Evolutionary conservation across 208 protist species (phyloP), one percentile per base, ranked within the genome.

Genomic region (Phytomonas serpens): DNA sequence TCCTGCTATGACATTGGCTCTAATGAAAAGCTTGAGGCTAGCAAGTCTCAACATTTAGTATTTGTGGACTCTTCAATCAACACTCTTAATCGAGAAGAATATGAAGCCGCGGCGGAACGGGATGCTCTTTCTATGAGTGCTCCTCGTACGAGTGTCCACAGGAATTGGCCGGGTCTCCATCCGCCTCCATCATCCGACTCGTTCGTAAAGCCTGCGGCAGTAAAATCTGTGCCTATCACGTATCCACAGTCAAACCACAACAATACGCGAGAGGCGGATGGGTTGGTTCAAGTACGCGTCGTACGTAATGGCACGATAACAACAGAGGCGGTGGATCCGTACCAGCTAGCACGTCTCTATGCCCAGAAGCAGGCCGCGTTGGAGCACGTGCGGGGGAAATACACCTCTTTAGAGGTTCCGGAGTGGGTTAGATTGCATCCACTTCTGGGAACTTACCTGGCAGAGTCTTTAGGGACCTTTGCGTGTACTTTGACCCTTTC

Each of bases 351-450:
- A 3, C 81, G 75, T 30, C 77, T 95, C 29, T 88, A 89, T 74
- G 85, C 79, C 11, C 85, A 87, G 71, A 77, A 88, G 75, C 79
- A 86, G 42, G 90, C 87, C 3, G 87, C 90, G 9, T 84, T 93
- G 34, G 72, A 75, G 36, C 74, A 75, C 33, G 71, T 92, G 52
- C 81, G 77, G 31, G 79, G 78, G 23, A 75, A 84, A 40, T 88
- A 88, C 72, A 84, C 92, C 67, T 86, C 90, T 62, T 67, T 95
- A 4, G 75, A 82, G 10, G 86, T 93, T 34, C 90, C 90, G 30
- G 85, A 92, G 65, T 95, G 90, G 90, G 87, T 95, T 34, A 82
- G 77, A 31, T 75, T 93, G 67, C 87, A 95, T 70, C 90, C 90
- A n/a, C 62, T 84, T 74, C 67, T 95, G n/a, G 90, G 87, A 69